phyloP scores from a whole-genome alignment of 1,284 basidiomycete genomes.

The Trametes pubescens region DNA sequence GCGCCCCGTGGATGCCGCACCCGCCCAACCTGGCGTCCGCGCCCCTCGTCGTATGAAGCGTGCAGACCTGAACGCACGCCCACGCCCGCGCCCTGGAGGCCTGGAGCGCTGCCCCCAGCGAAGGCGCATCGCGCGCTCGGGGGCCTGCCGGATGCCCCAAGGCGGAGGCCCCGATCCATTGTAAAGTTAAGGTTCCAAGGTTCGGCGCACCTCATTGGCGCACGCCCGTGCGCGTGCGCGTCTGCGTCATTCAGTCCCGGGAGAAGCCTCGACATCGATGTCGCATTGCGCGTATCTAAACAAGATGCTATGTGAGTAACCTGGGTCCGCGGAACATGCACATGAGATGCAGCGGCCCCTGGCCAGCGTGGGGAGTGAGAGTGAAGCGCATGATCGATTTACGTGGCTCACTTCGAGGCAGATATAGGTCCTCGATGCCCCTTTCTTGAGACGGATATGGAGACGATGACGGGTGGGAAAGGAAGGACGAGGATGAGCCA shows the following conservation, averaged over 20 bases:
- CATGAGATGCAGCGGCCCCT: too few species aligned
- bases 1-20: too few species aligned
- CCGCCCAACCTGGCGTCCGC: too few species aligned
- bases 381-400: too few species aligned
- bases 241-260: neutral
- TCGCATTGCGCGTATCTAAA: neutral
- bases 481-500: neutral
- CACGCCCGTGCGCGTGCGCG: too few species aligned
- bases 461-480: neutral
- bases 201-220: neutral
- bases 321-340: neutral
- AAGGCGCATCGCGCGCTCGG: too few species aligned
- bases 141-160: neutral
- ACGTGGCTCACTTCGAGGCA: neutral
- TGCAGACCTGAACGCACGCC: too few species aligned
- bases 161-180: conserved; percentile 7
- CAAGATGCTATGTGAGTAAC: neutral
- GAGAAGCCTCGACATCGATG: neutral
- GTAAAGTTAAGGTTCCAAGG: conserved; percentile 20
- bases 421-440: neutral
- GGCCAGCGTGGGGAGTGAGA: too few species aligned
- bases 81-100: too few species aligned
- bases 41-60: too few species aligned
- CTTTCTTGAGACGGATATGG: neutral
- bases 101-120: too few species aligned